Base-by-base conservation (phyloP, 2,329 filamentous ascomycete species). In the Boeremia lycopersici region DNA sequence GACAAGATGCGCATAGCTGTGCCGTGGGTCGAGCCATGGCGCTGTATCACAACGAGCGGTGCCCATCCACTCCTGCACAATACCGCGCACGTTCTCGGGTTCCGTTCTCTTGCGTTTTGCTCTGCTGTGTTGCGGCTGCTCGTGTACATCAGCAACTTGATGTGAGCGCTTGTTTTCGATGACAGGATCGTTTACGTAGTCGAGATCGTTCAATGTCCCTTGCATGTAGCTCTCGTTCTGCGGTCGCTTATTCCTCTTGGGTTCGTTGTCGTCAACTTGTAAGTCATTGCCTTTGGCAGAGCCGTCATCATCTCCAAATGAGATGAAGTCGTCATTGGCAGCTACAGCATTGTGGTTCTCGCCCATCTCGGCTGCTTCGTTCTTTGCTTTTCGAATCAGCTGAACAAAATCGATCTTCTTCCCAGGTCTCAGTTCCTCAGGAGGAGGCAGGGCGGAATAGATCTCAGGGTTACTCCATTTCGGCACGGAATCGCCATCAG, bases 381-480 rank as follows among this genome's bases (percentile, higher is more conserved):
- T 84, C 42, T 93, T 90, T 2, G 93, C 91, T 71, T 96, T 97
- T 64, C 93, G 88, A 64, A 98, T 97, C 57, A 96, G 76, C 68
- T 96, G 90, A 31, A 98, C 90, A 34, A 97, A 88, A 62, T 97
- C 92, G 63, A 86, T 88, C 74, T 89, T 91, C 76, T 95, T 96
- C 17, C 84, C 83, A 34, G 84, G 81, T 5, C 79, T 81, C 5
- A 63, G 57, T 49, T 92, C 89, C 61, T 93, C 89, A 0, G 87
- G 85, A 6, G 91, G 92, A 8, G 93, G 93, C 9, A 96, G 80
- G 2, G 86, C 89, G 6, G 91, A 96, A 75, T 98, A 97, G 0
- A 93, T 92, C 72, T 98, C 93, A 3, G 93, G 93, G 65, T 98
- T 98, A 4, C 92, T 96, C 93, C 93, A 98, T 73, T 89, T 92